Evolutionary conservation across 2,329 filamentous ascomycete species (phyloP), one percentile per base, ranked within the genome.

Genomic region (Fusarium chlamydosporum): DNA sequence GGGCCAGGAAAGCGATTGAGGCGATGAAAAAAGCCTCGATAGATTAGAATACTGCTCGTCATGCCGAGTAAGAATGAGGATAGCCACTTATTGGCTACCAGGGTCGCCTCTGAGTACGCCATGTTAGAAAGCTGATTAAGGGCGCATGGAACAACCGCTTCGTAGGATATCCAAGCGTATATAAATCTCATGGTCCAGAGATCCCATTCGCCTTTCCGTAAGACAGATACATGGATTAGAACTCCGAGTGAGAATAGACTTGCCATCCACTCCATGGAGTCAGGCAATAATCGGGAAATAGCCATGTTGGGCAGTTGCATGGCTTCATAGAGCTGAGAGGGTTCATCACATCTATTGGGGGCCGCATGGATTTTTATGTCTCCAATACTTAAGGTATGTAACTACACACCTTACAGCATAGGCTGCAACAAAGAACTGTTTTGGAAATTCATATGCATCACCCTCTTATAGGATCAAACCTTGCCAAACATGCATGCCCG

Each of bases 181-280:
- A 67, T 26, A 0, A 60, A 43, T 7, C 5, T 50, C 9, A 52
- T 55, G 0, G 61, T 23, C 40, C 42, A 63, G 3, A 52, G 31
- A 6, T 70, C 61, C 67, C 67, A 70, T 40, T 70, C 67, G 2
- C 67, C 67, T 4, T 63, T 42, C 1, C 67, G 50, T 1, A 70
- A 9, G 4, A 46, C 6, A 15, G 27, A 18, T 1, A 54, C 7
- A 20, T 70, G 67, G 0, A 18, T 20, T 0, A 57, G 2, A 0
- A 60, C 26, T 4, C 67, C 67, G 1, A 54, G 0, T 2, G 38
- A 0, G 8, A 69, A 69, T 0, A 35, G 3, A 2, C 23, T 7
- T 0, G 2, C 16, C 5, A 46, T 11, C 4, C 38, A 43, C 6
- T 50, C 43, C 1, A 7, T 2, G 6, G 52, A 38, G 16, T 58